Evolutionary conservation across 805 yeast species (phyloP), one percentile per base, ranked within the genome.

Genomic region (Candida silvatica): DNA sequence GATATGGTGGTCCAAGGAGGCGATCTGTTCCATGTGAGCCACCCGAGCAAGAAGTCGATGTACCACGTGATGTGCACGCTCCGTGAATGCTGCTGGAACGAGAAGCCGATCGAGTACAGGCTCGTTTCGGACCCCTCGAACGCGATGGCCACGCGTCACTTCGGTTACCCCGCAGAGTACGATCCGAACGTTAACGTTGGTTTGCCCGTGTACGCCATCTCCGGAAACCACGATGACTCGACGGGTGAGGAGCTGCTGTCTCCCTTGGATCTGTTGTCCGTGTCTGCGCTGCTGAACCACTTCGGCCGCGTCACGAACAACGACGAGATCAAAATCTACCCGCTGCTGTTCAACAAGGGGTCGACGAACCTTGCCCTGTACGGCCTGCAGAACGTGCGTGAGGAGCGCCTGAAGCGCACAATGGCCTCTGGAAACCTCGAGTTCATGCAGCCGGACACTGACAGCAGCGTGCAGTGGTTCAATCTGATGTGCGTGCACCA

Each of bases 161-260:
- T 81, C 44, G 71, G 77, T 33, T 70, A 73, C 37, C 82, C 88
- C 19, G 87, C 87, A 50, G 94, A 84, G 54, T 92, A 85, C 51
- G 97, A 92, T 54, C 86, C 90, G 2, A 86, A 92, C 54, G 58
- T 85, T 40, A 92, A 92, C 56, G 79, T 92, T 3, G 77, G 94
- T 0, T 71, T 88, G 12, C 98, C 98, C 0, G 71, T 92, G 6
- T 86, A 92, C 64, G 90, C 88, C 5, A 90, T 92, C 4, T 77
- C 90, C 31, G 98, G 98, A 3, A 92, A 92, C 49, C 98, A 92
- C 54, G 98, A 92, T 57, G 97, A 92, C 58, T 85, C 95, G 3
- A 83, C 95, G 0, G 97, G 97, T 1, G 83, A 77, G 35, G 79
- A 80, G 17, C 59, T 84, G 36, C 61, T 92, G 11, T 77, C 88